Evolutionary conservation across 805 yeast genomes (phyloP), one percentile per base, ranked within the genome.

Genomic region (Hanseniaspora lachancei): DNA sequence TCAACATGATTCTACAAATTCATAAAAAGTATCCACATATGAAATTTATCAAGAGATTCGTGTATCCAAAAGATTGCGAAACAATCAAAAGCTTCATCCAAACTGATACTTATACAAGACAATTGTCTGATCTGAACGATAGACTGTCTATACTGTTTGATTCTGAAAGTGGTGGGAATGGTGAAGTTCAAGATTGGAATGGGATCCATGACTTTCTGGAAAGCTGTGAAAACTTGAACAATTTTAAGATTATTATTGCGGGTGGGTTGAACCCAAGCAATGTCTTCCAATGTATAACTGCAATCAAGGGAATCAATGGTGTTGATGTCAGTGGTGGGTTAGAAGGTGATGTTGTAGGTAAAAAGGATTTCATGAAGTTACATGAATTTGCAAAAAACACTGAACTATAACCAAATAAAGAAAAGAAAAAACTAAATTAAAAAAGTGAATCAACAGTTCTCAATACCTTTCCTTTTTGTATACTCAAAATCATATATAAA

Each of bases 261-360:
- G 98, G 98, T 5, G 98, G 98, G 0, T 73, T 93, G 57, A 82
- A 75, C 0, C 87, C 93, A 0, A 80, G 75, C 0, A 93, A 89
- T 62, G 87, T 93, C 6, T 57, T 57, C 0, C 65, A 66, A 1
- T 95, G 95, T 0, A 66, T 77, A 13, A 60, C 64, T 0, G 47
- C 21, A 18, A 49, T 67, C 27, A 57, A 60, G 13, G 91, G 93
- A 24, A 80, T 86, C n/a, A 64, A 81, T 39, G 97, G 97, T 4
- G 91, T 86, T 27, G 98, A 91, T 69, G 97, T 93, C 7, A 84
- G 95, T 63, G 89, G 96, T 10, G 98, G 98, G 1, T 95, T 89
- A 1, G 98, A 93, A 65, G 79, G 83, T 3, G 47, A 42, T 39
- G 18, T 20, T 27, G 44, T 79, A 44, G 95, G 95, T 2, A 66